Evolutionary conservation across 805 yeast genomes (phyloP), one percentile per base, ranked within the genome.

Genomic region (Wickerhamomyces hampshirensis): DNA sequence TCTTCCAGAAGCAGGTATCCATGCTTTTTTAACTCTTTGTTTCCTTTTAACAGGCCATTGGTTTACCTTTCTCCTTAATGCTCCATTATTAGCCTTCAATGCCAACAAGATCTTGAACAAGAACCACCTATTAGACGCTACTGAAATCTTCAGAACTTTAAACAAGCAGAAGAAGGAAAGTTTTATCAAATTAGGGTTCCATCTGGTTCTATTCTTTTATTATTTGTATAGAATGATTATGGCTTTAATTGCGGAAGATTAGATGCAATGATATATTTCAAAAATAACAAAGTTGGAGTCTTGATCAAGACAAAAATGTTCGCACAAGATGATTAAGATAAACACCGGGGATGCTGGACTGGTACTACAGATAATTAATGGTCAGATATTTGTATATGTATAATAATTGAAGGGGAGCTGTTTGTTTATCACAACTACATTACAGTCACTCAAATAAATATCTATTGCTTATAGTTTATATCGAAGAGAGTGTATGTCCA

Each of bases 181-280:
- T 42, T 88, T 89, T 59, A 65, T 85, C 60, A 91, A 91, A 63
- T 75, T 93, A 51, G 96, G 93, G 9, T 88, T 86, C 76, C 91
- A 87, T 60, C 72, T 91, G 53, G 63, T 86, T 56, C 69, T 91
- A 83, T 93, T 93, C 76, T 91, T 93, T 82, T 88, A 75, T 73
- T 91, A 88, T 73, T 75, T 91, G 56, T 91, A 89, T 74, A 79
- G 94, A 69, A 88, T 89, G 96, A 88, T 89, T 64, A 80, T 89
- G 74, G 88, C 95, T 30, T 74, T 89, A 58, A 86, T 91, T 56
- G 77, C 53, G 10, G 53, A 50, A 8, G 53, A 50, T 32, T 46
- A 35, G 27, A 16, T 31, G 6, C 18, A 21, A 21, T 8, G 24
- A 21, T 8, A 11, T 8, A 11, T 8, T 7, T 8, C 10, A 21